Evolutionary conservation across 139 green algal genomes (phyloP), one percentile per base, ranked within the genome.

Genomic region (Dunaliella primolecta): DNA sequence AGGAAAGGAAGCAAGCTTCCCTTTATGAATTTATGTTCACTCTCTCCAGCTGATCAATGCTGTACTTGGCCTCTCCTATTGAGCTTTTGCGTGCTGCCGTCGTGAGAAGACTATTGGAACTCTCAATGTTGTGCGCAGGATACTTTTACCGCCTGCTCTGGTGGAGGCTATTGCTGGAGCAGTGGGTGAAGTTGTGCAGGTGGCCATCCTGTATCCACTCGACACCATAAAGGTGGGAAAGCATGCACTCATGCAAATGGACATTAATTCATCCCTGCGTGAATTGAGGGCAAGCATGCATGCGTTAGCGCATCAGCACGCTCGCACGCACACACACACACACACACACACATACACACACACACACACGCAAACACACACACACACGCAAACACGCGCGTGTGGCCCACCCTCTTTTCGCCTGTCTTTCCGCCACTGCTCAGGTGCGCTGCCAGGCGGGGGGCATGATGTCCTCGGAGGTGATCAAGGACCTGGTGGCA

Each of bases 201-300:
- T 96, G 3, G 84, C 84, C 1, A 72, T 92, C 2, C 84, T 96
- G 1, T 96, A 95, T 37, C 93, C 93, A 0, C 80, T 96, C 0
- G 93, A 96, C 55, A 95, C 91, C 0, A 84, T 96, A 37, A 96
- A 95, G 90, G 92, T 93, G 36, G 0, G 78, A 0, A 64, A 64
- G 15, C 46, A 64, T 15, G 15, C 46, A 64, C 15, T 7, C 46
- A 64, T 15, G 15, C 46, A n/a, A n/a, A n/a, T n/a, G n/a, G n/a
- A n/a, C n/a, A n/a, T n/a, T n/a, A n/a, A n/a, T n/a, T n/a, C n/a
- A n/a, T n/a, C n/a, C n/a, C n/a, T n/a, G n/a, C n/a, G n/a, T n/a
- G n/a, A n/a, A n/a, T n/a, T n/a, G n/a, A n/a, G n/a, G n/a, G n/a
- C 46, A 64, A 7, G 15, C 46, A 64, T 64, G 46, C 46, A 64